Evolutionary conservation across 2,329 filamentous ascomycete species (phyloP).

Genomic region (Exserohilum rostratum): DNA sequence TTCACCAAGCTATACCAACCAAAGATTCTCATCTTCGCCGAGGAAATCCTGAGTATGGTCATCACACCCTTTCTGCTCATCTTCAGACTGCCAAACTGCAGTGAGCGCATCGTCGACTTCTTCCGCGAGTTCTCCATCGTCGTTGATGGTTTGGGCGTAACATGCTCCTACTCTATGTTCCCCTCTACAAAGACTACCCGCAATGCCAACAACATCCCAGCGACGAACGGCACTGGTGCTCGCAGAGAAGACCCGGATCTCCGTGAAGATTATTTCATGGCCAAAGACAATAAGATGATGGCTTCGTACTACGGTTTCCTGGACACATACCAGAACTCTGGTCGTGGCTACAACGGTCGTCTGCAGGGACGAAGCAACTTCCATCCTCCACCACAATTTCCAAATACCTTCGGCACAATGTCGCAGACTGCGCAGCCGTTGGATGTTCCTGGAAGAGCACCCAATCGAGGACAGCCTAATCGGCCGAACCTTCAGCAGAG

Average conservation of each 20-base stretch:
- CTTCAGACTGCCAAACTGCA: slow-evolving; percentile 83
- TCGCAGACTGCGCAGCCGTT: slow-evolving; percentile 58
- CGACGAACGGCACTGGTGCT: slow-evolving; percentile 47
- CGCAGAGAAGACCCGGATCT: slow-evolving; percentile 62
- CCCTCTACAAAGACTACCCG: slow-evolving; percentile 84
- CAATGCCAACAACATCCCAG: slow-evolving; percentile 54
- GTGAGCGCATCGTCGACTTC: slow-evolving; percentile 94
- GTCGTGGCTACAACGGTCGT: slow-evolving; percentile 40
- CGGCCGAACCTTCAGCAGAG: slow-evolving; percentile 33
- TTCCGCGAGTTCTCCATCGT: slow-evolving; percentile 98
- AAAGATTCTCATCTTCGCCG: slow-evolving; percentile 87
- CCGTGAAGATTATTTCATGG: slow-evolving; percentile 89
- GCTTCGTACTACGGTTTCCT: slow-evolving; percentile 94
- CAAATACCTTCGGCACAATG: slow-evolving; percentile 62
- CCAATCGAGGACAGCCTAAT: slow-evolving; percentile 33
- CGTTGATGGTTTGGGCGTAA: slow-evolving; percentile 92
- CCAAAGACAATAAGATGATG: slow-evolving; percentile 98
- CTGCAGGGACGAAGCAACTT: slow-evolving; percentile 56
- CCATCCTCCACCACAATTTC: slow-evolving; percentile 76
- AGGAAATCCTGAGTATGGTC: slow-evolving; percentile 90
- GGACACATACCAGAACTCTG: slow-evolving; percentile 72
- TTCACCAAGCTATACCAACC: slow-evolving; percentile 91
- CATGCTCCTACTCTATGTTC: slow-evolving; percentile 97
- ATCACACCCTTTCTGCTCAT: slow-evolving; percentile 89
- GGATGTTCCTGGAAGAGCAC: slow-evolving; percentile 44